These are phyloP conservation scores for Zoysia matrella DNA, from an alignment of 202 grass and related monocot genomes.

Conservation along the genomic window DNA sequence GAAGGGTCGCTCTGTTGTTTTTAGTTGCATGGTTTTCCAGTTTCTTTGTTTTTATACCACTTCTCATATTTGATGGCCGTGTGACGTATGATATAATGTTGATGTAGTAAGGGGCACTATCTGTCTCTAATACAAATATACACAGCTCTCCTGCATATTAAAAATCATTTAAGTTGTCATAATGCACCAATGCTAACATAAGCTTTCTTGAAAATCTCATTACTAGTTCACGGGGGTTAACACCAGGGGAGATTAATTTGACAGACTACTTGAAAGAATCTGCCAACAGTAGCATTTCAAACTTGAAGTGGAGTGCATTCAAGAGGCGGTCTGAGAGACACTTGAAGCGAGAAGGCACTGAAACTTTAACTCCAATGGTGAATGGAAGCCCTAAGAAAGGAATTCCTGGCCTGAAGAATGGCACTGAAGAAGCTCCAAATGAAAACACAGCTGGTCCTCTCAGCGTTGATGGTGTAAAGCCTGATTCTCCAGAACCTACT, in stretches of 20 bases:
- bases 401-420: constrained; percentile 35
- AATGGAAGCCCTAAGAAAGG: constrained; percentile 45
- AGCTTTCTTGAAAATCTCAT: constrained; percentile 33
- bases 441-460: constrained; percentile 27
- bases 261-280: constrained; percentile 29
- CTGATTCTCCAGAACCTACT: constrained; percentile 29
- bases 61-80: too few relatives aligned
- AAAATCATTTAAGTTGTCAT: constrained; percentile 18
- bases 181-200: constrained; percentile 26
- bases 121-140: not conserved
- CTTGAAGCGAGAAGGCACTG: constrained; percentile 36
- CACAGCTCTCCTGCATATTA: not conserved
- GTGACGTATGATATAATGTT: too few relatives aligned
- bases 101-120: too few relatives aligned
- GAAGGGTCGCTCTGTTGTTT: too few relatives aligned
- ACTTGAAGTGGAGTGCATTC: constrained; percentile 40
- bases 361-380: constrained; percentile 22
- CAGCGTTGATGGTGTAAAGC: constrained; percentile 37
- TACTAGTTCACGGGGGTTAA: constrained; percentile 14
- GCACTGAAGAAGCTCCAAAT: constrained; percentile 35
- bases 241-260: constrained; percentile 20
- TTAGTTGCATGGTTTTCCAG: too few relatives aligned
- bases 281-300: constrained; percentile 26
- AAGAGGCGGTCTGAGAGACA: constrained; percentile 38
- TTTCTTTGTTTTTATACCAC: too few relatives aligned